A percentile compares a stretch with the other conserved stretches of the same genome.
phyloP scores from a whole-genome alignment of 2,329 filamentous ascomycete species.

The Pseudogymnoascus sp. region DNA sequence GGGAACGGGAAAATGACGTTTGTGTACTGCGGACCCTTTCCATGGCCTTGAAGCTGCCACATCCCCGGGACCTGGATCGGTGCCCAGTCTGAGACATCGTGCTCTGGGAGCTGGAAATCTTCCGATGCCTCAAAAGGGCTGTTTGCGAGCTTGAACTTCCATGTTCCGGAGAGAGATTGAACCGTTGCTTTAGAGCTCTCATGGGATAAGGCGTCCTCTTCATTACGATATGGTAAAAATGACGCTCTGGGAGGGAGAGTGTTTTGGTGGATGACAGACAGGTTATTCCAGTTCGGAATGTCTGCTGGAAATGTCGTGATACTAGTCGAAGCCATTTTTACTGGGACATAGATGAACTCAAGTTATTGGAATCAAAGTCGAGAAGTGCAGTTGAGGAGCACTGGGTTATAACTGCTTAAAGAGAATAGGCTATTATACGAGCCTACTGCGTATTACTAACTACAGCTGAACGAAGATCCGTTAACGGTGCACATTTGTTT shows the following conservation, averaged over 20 bases:
- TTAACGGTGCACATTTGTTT: neutral
- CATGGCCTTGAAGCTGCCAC: constrained; percentile 53
- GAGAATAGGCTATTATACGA: neutral
- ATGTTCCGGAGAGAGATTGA: constrained; percentile 27
- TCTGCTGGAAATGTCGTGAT: constrained; percentile 23
- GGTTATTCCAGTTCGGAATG: constrained; percentile 55
- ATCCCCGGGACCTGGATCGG: constrained; percentile 47
- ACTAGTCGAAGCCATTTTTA: constrained; percentile 1
- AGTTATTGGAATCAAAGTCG: neutral
- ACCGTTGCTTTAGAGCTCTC: constrained; percentile 37
- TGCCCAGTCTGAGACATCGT: constrained; percentile 36
- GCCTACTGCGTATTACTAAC: neutral
- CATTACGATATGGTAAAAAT: constrained; percentile 48
- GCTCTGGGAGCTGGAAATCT: constrained; percentile 18
- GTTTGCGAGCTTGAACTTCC: constrained; percentile 26
- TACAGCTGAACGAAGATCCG: neutral
- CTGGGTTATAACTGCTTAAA: neutral
- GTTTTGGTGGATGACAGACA: constrained; percentile 53
- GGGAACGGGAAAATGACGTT: constrained; percentile 50
- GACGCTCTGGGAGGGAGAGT: constrained; percentile 51
- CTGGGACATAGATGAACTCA: neutral
- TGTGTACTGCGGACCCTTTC: constrained; percentile 46
- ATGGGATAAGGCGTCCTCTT: constrained; percentile 42
- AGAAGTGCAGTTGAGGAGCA: neutral
- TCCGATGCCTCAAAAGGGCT: constrained; percentile 26